Evolutionary conservation across 169 alveolate species (phyloP).

Genomic region (Plasmodium malariae): DNA sequence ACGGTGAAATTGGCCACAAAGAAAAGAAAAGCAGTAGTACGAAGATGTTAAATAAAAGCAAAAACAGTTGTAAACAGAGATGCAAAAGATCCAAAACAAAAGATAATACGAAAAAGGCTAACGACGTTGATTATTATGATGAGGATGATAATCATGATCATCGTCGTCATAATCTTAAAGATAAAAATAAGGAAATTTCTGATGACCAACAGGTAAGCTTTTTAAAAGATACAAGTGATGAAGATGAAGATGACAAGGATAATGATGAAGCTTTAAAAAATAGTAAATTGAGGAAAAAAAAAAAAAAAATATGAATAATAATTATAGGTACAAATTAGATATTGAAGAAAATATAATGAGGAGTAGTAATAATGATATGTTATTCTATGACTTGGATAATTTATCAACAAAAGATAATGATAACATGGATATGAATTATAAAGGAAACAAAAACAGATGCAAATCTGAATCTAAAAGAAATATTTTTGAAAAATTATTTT

Average conservation of each 20-base stretch:
- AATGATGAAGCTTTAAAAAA: not conserved
- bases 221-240: slow-evolving; percentile 60
- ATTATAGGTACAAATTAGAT: slow-evolving; percentile 39
- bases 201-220: slow-evolving; percentile 4
- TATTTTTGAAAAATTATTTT: slow-evolving; percentile 34
- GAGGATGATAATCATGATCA: too few relatives aligned
- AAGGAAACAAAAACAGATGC: slow-evolving; percentile 16
- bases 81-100: not conserved
- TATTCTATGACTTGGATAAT: slow-evolving; percentile 46
- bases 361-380: slow-evolving; percentile 48
- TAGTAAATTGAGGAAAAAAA: slow-evolving; percentile 12
- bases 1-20: not conserved
- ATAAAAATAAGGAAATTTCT: not conserved
- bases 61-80: not conserved
- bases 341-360: slow-evolving; percentile 31
- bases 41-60: not conserved
- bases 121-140: too few relatives aligned
- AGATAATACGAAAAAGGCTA: not conserved
- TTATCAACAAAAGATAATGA: slow-evolving; percentile 62
- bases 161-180: not conserved
- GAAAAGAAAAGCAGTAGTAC: not conserved
- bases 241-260: slow-evolving; percentile 14
- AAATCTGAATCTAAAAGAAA: slow-evolving; percentile 17
- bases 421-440: slow-evolving; percentile 20
- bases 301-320: slow-evolving; percentile 4